These are phyloP conservation scores for Alopecurus myosuroides DNA, from an alignment of 176 grass and related monocot species.

Conservation along the genomic window DNA sequence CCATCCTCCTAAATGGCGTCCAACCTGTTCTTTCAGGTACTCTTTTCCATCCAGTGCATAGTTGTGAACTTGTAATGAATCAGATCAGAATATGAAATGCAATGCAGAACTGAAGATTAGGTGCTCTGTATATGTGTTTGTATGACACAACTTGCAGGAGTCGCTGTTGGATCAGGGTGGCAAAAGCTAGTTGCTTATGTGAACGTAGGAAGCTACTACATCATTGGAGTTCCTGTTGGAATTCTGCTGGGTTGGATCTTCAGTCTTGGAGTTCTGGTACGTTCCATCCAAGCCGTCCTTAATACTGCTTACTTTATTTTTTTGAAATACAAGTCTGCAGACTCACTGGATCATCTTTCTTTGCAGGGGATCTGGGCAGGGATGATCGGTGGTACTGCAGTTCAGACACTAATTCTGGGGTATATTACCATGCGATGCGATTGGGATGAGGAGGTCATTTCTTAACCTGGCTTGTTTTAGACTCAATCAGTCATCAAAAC, in stretches of 20 bases:
- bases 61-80: not conserved
- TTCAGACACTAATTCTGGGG: slow-evolving; percentile 35
- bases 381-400: slow-evolving; percentile 43
- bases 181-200: slow-evolving; percentile 53
- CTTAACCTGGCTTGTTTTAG: not conserved
- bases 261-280: slow-evolving; percentile 34
- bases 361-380: slow-evolving; percentile 42
- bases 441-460: slow-evolving; percentile 39
- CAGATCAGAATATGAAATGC: not conserved
- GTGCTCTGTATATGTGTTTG: not conserved
- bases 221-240: slow-evolving; percentile 39
- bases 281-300: not conserved
- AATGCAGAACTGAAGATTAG: not conserved
- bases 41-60: not conserved
- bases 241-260: slow-evolving; percentile 39
- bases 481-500: not conserved
- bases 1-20: slow-evolving; percentile 39
- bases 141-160: slow-evolving; percentile 17
- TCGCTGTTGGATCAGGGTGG: slow-evolving; percentile 54
- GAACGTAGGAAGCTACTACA: slow-evolving; percentile 54
- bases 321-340: not conserved
- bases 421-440: slow-evolving; percentile 22
- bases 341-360: not conserved
- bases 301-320: not conserved
- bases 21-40: slow-evolving; percentile 45